Base-by-base conservation (phyloP, 345 rosid species). In the Salix suchowensis region DNA sequence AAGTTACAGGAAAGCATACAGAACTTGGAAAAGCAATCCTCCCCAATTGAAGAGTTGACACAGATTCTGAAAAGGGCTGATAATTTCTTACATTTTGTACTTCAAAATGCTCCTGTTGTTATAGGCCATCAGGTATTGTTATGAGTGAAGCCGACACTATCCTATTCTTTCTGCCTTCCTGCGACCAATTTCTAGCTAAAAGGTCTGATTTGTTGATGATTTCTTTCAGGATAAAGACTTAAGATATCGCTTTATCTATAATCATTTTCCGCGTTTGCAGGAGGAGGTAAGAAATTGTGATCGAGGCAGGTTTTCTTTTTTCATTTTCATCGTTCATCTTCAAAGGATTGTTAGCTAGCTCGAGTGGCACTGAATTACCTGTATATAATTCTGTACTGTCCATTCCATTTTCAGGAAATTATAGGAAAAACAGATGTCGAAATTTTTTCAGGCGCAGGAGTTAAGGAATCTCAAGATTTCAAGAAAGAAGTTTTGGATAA, bases 401-500 rank as follows among this genome's bases (percentile, higher is more conserved):
- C 18, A 18, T 42, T 26, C 36, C 24, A 24, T 36, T 74, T 81
- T 78, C 90, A 94, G 97, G 97, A 95, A 75, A 91, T 95, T 73
- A 62, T 95, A 79, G 97, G 97, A 6, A 95, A 95, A 77, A 92
- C 97, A 64, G 98, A 95, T 32, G 77, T 90, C 42, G 98, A 95
- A 84, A 95, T 95, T 62, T 95, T 95, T 78, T 68, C 89, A 5
- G 98, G 98, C 70, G 78, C 90, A 76, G 98, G 98, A 40, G 98
- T 93, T 7, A 93, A 88, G 88, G 98, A 95, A 67, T 91, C 97
- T 78, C 91, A 95, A 81, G 98, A 95, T 66, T 95, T 95, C 84
- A 95, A 95, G 82, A 83, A 88, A 76, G 98, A 95, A 81, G 98
- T 94, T 78, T 73, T 95, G 79, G 97, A 93, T 77, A 94, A 87